Evolutionary conservation across 1,139 yeast species (phyloP).

Genomic region (Hansenula lynferdii): DNA sequence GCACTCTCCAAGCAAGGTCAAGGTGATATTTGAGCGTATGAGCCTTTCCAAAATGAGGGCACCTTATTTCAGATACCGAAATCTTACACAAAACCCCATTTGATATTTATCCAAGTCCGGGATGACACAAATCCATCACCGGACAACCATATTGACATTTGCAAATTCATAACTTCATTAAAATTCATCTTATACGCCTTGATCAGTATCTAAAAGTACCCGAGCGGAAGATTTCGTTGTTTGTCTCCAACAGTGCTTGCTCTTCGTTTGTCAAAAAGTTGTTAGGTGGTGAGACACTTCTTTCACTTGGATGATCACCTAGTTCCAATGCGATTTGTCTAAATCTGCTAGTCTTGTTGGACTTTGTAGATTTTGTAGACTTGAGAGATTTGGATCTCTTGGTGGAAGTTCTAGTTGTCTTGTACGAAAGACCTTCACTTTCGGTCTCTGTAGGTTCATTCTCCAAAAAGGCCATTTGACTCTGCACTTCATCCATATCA

Average conservation of each 20-base stretch:
- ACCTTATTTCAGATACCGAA: too few relatives aligned
- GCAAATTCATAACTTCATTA: too few relatives aligned
- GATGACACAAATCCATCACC: too few relatives aligned
- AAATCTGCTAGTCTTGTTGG: neutral
- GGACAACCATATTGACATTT: neutral
- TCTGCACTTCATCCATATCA: constrained; percentile 3
- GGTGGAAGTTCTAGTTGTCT: neutral
- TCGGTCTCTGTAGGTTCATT: neutral
- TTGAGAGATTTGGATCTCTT: neutral
- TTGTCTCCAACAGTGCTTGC: neutral
- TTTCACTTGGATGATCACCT: neutral
- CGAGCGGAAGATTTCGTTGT: neutral
- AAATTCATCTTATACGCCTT: too few relatives aligned
- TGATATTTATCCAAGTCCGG: too few relatives aligned
- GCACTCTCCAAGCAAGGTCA: too few relatives aligned
- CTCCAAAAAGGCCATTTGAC: neutral
- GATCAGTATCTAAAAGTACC: constrained; percentile 1
- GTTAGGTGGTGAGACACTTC: neutral
- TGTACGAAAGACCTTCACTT: neutral
- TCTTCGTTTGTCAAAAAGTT: constrained; percentile 1
- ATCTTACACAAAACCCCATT: too few relatives aligned
- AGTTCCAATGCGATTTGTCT: neutral
- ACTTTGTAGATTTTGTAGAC: neutral
- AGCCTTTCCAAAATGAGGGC: too few relatives aligned
- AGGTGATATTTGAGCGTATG: too few relatives aligned